phyloP scores from a whole-genome alignment of 768 basidiomycete species.

The Russula sp. region DNA sequence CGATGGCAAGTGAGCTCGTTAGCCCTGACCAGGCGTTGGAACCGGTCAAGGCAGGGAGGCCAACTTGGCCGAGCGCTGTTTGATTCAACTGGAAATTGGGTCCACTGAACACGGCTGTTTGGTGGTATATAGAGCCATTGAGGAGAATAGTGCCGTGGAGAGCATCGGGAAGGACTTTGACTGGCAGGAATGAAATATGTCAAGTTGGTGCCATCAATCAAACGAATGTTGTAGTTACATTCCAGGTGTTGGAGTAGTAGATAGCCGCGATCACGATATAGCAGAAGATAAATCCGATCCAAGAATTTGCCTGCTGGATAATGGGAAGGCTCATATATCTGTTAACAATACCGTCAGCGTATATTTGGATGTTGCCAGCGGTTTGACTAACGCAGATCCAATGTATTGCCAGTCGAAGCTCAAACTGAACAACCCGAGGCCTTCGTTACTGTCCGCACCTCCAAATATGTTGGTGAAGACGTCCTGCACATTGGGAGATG shows the following conservation, averaged over 20 bases:
- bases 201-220: conserved; percentile 32
- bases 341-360: background rate
- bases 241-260: conserved; percentile 64
- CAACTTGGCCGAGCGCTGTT: conserved; percentile 51
- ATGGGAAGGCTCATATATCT: conserved; percentile 52
- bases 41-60: conserved; percentile 43
- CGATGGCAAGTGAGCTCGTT: conserved; percentile 48
- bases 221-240: conserved; percentile 38
- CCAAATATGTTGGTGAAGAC: conserved; percentile 65
- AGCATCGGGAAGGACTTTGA: conserved; percentile 57
- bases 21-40: conserved; percentile 56
- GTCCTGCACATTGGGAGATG: conserved; percentile 43
- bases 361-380: background rate
- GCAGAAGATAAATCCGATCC: conserved; percentile 53
- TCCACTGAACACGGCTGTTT: conserved; percentile 50
- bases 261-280: conserved; percentile 54
- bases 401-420: conserved; percentile 71
- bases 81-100: conserved; percentile 50
- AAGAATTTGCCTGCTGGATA: conserved; percentile 58
- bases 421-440: conserved; percentile 56
- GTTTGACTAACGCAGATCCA: conserved; percentile 39
- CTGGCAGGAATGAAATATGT: conserved; percentile 34
- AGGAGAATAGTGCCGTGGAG: conserved; percentile 54
- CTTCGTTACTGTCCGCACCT: conserved; percentile 64
- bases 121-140: conserved; percentile 55